Evolutionary conservation across 2,329 filamentous ascomycete genomes (phyloP).

Genomic region (Ascochyta koolunga): DNA sequence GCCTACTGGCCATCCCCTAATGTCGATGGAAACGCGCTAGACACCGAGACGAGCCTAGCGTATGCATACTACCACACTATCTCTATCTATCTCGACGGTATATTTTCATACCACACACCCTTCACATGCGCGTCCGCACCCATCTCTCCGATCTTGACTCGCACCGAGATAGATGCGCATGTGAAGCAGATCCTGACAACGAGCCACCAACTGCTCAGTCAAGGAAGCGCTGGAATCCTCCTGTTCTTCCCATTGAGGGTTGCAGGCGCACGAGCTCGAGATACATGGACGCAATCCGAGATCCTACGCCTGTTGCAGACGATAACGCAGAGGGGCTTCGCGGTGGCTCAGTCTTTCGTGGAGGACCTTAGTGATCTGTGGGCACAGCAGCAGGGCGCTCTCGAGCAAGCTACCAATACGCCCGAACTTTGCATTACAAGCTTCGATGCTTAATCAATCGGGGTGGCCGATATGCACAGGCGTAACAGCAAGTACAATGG

Average conservation of each 20-base stretch:
- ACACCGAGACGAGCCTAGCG: conserved; percentile 23
- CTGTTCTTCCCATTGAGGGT: conserved; percentile 38
- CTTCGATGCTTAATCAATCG: background rate
- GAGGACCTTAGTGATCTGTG: conserved; percentile 24
- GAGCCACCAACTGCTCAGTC: conserved; percentile 21
- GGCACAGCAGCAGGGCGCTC: background rate
- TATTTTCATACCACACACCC: conserved; percentile 32
- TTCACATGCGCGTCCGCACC: conserved; percentile 22
- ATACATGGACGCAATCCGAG: conserved; percentile 7
- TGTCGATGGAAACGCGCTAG: background rate
- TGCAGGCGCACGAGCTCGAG: conserved; percentile 28
- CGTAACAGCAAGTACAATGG: too few species aligned
- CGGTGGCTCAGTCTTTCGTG: conserved; percentile 25
- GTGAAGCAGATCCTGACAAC: conserved; percentile 27
- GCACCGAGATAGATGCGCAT: conserved; percentile 20
- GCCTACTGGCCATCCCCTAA: background rate
- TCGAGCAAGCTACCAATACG: background rate
- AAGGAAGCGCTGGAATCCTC: conserved; percentile 27
- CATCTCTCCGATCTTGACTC: conserved; percentile 23
- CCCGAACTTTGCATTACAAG: background rate
- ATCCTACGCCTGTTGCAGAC: conserved; percentile 20
- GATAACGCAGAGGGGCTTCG: conserved; percentile 24
- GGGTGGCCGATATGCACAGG: too few species aligned
- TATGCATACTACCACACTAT: conserved; percentile 32
- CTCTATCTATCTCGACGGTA: conserved; percentile 38